Evolutionary conservation across 495 filamentous ascomycete species (phyloP), one percentile per base, ranked within the genome.

Genomic region (Tuber aestivum): DNA sequence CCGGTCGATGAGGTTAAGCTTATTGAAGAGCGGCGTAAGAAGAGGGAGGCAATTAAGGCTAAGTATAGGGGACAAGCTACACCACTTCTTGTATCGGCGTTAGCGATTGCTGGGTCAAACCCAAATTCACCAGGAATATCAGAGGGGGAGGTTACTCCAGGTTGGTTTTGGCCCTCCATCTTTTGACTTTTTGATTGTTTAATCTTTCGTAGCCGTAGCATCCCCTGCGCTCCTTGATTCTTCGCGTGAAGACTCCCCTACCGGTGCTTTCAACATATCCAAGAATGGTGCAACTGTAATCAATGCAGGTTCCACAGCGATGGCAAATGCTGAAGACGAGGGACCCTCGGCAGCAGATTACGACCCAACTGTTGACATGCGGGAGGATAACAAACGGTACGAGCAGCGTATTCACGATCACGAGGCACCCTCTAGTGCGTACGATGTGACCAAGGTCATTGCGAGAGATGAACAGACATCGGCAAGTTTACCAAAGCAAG

Each of bases 301-400:
- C 41, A 87, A 87, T 83, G 86, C 85, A 70, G 83, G 84, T 70
- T 82, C 78, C 40, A 50, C 65, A 65, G 45, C 84, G 70, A 86
- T 86, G 76, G 85, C 85, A 75, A 84, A 82, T 76, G 85, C 84
- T 75, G 91, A 91, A 70, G 89, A 91, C 82, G 90, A 93, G 76
- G 93, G 92, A 23, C 93, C 92, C 65, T 97, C 95, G 50, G 95
- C 95, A 71, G 95, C 95, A 79, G 93, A 97, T 81, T 97, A 99
- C 85, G 94, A 97, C 83, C 96, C 95, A 0, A 97, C 92, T 6
- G 85, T 89, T 80, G 95, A 99, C 83, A 96, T 97, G 92, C 89
- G 90, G 84, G 93, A 97, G 84, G 95, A 98, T 81, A 88, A 90
- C 78, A 86, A 90, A 71, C 89, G 92, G 72, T 89, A 93, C 77